A percentile compares a stretch with the other conserved stretches of the same genome.
Conservation (phyloP, 1,139 yeast species). For the Pneumocystis sp. region DNA sequence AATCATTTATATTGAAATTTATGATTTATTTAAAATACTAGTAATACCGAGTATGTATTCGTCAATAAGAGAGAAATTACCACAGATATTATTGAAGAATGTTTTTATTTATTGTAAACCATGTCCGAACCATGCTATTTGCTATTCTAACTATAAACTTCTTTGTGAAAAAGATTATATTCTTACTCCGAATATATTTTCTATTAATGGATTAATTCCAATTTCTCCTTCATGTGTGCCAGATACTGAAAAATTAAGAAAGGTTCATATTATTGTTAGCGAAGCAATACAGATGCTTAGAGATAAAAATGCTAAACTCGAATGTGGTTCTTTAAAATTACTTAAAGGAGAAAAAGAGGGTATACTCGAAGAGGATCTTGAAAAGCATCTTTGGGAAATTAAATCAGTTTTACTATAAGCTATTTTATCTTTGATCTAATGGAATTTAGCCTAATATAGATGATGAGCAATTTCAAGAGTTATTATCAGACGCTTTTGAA, state of each 20-base stretch:
- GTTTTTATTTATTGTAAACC: constrained; percentile 50
- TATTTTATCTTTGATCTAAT: background rate
- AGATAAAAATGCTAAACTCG: constrained; percentile 49
- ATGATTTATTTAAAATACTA: background rate
- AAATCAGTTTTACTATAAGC: constrained; percentile 27
- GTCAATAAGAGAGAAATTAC: background rate
- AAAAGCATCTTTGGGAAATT: constrained; percentile 17
- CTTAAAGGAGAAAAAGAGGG: constrained; percentile 12
- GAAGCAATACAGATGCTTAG: constrained; percentile 56
- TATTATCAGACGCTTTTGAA: background rate
- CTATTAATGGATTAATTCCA: constrained; percentile 44
- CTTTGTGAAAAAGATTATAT: constrained; percentile 60
- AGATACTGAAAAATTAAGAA: constrained; percentile 58
- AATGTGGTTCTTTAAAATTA: constrained; percentile 40
- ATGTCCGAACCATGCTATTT: constrained; percentile 73
- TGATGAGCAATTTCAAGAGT: background rate
- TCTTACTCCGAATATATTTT: constrained; percentile 40
- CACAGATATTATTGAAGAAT: background rate
- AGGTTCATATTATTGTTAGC: constrained; percentile 50
- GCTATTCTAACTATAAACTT: constrained; percentile 43
- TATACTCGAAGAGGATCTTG: constrained; percentile 23
- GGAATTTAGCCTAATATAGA: background rate
- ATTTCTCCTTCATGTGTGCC: constrained; percentile 53
- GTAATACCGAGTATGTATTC: background rate
- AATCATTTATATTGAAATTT: background rate